A percentile compares a stretch with the other conserved stretches of the same genome.
Conservation (phyloP, 768 basidiomycete species). For the Russula sp. region DNA sequence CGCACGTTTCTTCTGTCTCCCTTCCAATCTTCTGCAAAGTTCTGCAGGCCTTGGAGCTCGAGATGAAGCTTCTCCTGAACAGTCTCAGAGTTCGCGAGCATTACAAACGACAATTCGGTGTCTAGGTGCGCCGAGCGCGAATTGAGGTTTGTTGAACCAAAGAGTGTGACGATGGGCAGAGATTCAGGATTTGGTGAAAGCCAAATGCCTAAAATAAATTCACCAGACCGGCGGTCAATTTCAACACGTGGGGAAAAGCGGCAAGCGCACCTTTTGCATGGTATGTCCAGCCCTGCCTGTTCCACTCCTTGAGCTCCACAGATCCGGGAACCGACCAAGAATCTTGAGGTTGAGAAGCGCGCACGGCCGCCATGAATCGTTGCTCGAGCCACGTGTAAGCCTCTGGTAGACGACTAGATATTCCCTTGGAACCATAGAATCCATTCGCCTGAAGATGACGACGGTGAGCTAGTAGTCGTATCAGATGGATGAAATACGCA, state of each 20-base stretch:
- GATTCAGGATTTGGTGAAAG: conserved; percentile 55
- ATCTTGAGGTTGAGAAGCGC: conserved; percentile 39
- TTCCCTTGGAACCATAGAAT: conserved; percentile 83
- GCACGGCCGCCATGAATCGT: conserved; percentile 69
- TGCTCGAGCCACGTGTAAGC: conserved; percentile 89
- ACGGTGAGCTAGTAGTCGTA: not conserved
- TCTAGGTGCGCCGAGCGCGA: conserved; percentile 88
- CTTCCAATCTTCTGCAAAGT: conserved; percentile 55
- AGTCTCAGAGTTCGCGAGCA: conserved; percentile 59
- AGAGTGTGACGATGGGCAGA: conserved; percentile 70
- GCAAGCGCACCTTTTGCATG: conserved; percentile 83
- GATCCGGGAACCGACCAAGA: conserved; percentile 40
- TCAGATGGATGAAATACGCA: conserved; percentile 37
- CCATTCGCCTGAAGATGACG: conserved; percentile 75
- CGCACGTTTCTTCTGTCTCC: conserved; percentile 57
- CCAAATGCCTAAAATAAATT: conserved; percentile 69
- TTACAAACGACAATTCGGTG: conserved; percentile 85
- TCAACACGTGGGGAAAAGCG: not conserved
- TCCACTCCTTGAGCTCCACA: conserved; percentile 84
- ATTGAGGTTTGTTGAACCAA: conserved; percentile 94
- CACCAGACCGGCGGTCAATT: not conserved
- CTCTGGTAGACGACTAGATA: conserved; percentile 93
- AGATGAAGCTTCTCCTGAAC: conserved; percentile 50
- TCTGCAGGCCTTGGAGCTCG: conserved; percentile 53
- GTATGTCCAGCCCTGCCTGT: conserved; percentile 89